A percentile compares a stretch with the other conserved stretches of the same genome.
phyloP scores from a whole-genome alignment of 257 asterid species.

The Primulina tabacum region DNA sequence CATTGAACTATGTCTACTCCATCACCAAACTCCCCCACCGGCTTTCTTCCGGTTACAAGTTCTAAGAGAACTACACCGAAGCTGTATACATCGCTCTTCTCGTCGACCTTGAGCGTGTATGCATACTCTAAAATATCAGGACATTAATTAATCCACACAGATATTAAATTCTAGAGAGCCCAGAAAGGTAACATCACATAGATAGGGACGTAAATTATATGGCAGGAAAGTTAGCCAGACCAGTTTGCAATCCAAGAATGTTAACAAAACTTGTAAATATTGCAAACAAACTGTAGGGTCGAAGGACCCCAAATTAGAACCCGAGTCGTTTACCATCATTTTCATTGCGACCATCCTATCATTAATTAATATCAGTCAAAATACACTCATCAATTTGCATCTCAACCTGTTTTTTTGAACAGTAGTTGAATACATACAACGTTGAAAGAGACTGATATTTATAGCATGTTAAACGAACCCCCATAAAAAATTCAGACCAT shows the following conservation, averaged over 20 bases:
- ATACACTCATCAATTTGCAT: not conserved
- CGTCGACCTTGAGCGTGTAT: constrained; percentile 33
- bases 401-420: not conserved
- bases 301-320: not conserved
- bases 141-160: not conserved
- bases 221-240: not conserved
- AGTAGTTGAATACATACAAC: constrained; percentile 1
- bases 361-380: no score
- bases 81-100: constrained; percentile 34
- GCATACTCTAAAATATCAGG: constrained; percentile 27
- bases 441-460: constrained; percentile 6
- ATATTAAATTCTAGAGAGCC: not conserved
- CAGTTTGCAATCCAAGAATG: not conserved
- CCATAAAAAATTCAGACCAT: not conserved
- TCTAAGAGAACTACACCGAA: constrained; percentile 33
- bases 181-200: no score
- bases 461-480: not conserved
- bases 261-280: not conserved
- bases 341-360: no score
- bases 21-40: constrained; percentile 32
- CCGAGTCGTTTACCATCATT: no score
- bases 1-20: constrained; percentile 49
- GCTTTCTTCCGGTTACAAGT: constrained; percentile 27
- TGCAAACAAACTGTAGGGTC: not conserved
- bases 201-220: no score